phyloP scores from a whole-genome alignment of 768 basidiomycete genomes.

The Termitomyces sp. region DNA sequence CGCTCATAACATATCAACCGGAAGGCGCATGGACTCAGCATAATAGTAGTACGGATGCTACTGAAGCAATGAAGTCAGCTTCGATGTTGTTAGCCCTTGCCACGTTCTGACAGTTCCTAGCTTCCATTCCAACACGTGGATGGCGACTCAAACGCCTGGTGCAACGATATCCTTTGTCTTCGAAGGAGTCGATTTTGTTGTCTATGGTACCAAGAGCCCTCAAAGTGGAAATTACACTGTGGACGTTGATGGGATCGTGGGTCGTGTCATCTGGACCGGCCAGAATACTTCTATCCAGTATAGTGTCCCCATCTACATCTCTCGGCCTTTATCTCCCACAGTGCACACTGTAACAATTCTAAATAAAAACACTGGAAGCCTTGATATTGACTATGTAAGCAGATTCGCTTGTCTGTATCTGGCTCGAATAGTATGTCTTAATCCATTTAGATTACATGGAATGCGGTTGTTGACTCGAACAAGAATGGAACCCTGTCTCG shows the following conservation, averaged over 20 bases:
- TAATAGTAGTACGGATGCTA: neutral
- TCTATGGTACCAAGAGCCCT: slow-evolving; percentile 3
- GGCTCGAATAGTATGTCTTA: neutral
- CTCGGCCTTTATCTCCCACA: neutral
- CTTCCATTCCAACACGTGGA: neutral
- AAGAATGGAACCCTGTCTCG: neutral
- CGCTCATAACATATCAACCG: neutral
- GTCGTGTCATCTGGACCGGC: neutral
- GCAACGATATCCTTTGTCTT: slow-evolving; percentile 7
- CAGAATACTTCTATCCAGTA: neutral
- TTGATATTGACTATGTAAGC: slow-evolving; percentile 6
- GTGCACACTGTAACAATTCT: neutral
- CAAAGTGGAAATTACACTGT: slow-evolving; percentile 2
- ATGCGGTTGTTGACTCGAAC: neutral
- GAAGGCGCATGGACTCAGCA: neutral
- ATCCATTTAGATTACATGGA: slow-evolving; percentile 3
- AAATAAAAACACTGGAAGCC: neutral
- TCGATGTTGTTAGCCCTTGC: neutral
- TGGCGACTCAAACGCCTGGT: neutral
- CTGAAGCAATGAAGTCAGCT: neutral
- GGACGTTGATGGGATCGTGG: neutral
- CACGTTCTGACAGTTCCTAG: neutral
- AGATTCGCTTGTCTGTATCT: neutral
- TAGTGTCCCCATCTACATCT: neutral
- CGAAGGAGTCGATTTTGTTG: neutral